A percentile compares a stretch with the other conserved stretches of the same genome.
These are phyloP conservation scores for Biscogniauxia sp. DNA, from an alignment of 2,329 filamentous ascomycete species.

Conservation along the genomic window DNA sequence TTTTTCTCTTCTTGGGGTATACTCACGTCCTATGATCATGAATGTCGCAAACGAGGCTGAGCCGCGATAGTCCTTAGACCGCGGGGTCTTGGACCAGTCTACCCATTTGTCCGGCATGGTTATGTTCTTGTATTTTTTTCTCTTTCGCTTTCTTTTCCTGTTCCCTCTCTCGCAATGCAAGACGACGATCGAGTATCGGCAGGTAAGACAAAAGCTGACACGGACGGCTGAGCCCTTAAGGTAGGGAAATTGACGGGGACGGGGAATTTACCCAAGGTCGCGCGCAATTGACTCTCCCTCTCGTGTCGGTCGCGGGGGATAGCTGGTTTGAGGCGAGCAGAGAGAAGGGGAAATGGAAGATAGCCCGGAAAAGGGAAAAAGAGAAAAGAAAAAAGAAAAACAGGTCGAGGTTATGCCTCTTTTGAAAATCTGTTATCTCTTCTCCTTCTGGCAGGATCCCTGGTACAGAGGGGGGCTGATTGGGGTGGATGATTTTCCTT, in stretches of 20 bases:
- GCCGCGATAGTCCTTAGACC: constrained; percentile 56
- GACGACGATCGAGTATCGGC: background rate
- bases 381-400: background rate
- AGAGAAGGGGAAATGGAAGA: too few species aligned
- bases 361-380: too few species aligned
- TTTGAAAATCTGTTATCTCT: background rate
- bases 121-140: background rate
- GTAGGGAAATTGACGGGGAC: background rate
- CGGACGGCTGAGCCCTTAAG: background rate
- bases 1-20: background rate
- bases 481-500: background rate
- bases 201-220: background rate
- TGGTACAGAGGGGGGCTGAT: background rate
- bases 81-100: constrained; percentile 57
- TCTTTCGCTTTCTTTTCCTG: background rate
- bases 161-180: background rate
- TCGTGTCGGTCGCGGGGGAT: background rate
- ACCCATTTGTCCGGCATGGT: constrained; percentile 38
- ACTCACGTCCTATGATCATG: constrained; percentile 91
- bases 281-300: background rate
- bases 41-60: constrained; percentile 87
- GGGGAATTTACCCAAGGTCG: background rate
- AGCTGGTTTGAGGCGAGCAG: background rate
- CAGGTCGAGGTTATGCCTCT: background rate
- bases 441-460: background rate